phyloP scores from a whole-genome alignment of 2,329 filamentous ascomycete species.

The Pseudopithomyces maydicus region DNA sequence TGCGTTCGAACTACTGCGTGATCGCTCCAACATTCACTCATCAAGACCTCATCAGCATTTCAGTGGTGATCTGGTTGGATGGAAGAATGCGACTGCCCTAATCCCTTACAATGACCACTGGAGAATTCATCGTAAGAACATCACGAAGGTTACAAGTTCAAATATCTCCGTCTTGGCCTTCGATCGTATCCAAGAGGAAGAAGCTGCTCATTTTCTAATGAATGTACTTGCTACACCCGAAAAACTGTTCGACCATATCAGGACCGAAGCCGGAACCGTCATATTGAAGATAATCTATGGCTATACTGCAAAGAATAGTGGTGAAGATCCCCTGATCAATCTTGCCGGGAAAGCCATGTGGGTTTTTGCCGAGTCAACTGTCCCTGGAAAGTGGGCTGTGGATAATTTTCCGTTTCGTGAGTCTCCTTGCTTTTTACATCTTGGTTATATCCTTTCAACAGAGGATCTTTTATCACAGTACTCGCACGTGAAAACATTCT shows the following conservation, averaged over 20 bases:
- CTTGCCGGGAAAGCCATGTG: conserved; percentile 48
- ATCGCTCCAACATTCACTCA: conserved; percentile 28
- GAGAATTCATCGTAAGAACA: conserved; percentile 29
- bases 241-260: conserved; percentile 26
- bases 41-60: conserved; percentile 23
- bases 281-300: conserved; percentile 43
- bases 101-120: conserved; percentile 18
- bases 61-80: conserved; percentile 28
- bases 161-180: conserved; percentile 24
- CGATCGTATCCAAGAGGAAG: conserved; percentile 25
- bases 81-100: conserved; percentile 23
- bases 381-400: conserved; percentile 53
- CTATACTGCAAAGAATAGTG: conserved; percentile 49
- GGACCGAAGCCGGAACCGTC: conserved; percentile 31
- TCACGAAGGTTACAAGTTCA: conserved; percentile 26
- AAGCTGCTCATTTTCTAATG: conserved; percentile 28
- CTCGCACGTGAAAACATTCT: too few species aligned
- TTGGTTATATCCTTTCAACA: too few species aligned
- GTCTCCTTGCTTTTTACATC: conserved; percentile 9
- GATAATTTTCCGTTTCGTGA: conserved; percentile 52
- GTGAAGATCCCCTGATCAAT: conserved; percentile 51
- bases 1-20: conserved; percentile 30
- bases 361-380: conserved; percentile 47
- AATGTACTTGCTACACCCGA: conserved; percentile 25
- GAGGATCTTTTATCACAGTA: too few species aligned